A percentile compares a stretch with the other conserved stretches of the same genome.
Evolutionary conservation across 768 basidiomycete genomes (phyloP).

Genomic region (Asterophora parasitica): DNA sequence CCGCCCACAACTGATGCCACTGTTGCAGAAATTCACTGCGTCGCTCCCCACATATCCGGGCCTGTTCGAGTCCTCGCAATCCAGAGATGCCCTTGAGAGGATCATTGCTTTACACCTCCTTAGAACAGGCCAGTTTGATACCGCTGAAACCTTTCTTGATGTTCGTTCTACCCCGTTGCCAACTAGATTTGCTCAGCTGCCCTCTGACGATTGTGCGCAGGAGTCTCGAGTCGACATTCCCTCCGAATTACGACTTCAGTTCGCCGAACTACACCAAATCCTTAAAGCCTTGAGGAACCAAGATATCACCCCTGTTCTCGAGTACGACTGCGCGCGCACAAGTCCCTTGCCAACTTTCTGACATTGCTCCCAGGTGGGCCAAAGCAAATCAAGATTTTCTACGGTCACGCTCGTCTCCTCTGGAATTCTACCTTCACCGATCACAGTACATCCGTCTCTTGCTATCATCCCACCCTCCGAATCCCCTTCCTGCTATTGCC

Average conservation of each 20-base stretch:
- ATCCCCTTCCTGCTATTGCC: slow-evolving; percentile 54
- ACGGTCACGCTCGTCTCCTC: slow-evolving; percentile 62
- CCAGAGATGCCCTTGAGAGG: slow-evolving; percentile 57
- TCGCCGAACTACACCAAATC: slow-evolving; percentile 69
- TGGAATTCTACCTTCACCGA: slow-evolving; percentile 88
- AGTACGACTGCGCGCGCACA: slow-evolving; percentile 34
- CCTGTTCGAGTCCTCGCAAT: slow-evolving; percentile 58
- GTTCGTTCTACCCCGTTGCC: slow-evolving; percentile 40
- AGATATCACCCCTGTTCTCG: slow-evolving; percentile 74
- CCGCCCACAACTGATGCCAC: not conserved
- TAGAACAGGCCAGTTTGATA: slow-evolving; percentile 76
- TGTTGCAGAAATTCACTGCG: slow-evolving; percentile 52
- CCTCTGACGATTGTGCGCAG: slow-evolving; percentile 30
- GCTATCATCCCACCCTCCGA: slow-evolving; percentile 53
- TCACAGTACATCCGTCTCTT: slow-evolving; percentile 85
- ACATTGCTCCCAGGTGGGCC: slow-evolving; percentile 64
- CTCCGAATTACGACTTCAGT: slow-evolving; percentile 45
- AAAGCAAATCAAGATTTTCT: slow-evolving; percentile 62
- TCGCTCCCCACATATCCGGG: slow-evolving; percentile 61
- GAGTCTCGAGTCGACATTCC: slow-evolving; percentile 63
- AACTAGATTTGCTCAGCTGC: not conserved
- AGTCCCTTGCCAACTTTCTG: slow-evolving; percentile 2
- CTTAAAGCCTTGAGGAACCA: slow-evolving; percentile 59
- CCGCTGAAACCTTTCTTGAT: slow-evolving; percentile 69
- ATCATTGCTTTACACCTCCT: slow-evolving; percentile 75